Evolutionary conservation across 2,329 filamentous ascomycete genomes (phyloP), one percentile per base, ranked within the genome.

Genomic region (Microcyclospora pomicola): DNA sequence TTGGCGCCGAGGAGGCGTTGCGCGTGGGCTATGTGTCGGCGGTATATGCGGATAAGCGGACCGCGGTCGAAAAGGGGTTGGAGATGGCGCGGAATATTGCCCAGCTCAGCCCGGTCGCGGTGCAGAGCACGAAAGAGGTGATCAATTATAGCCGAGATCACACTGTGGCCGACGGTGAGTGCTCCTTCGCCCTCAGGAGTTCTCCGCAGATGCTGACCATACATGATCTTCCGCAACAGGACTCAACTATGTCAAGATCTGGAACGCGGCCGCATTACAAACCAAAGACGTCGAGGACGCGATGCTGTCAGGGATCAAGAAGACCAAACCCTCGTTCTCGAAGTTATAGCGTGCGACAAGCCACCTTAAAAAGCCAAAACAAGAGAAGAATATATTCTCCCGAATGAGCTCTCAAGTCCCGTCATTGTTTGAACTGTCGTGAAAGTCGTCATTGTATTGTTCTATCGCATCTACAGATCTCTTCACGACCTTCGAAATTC

Each of bases 201-300:
- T 7, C 7, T 7, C 19, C 7, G 4, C 19, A 24, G 7, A 4
- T 7, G 7, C 19, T 24, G 7, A 24, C 7, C 19, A 24, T 24
- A 7, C 19, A 24, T 24, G 19, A 5, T 24, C 19, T 24, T 24
- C 19, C 19, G 7, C 4, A 5, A 5, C 19, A 79, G 76, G 77
- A 34, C 62, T 96, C 57, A 74, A 75, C 41, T 95, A 94, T 60
- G 93, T 87, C 3, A 71, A 75, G 9, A 71, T 91, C 1, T 95
- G 87, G 88, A 96, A 96, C 55, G 73, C 76, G 49, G 81, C 77
- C 2, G 82, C 82, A 53, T 56, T 94, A 50, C 87, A 95, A 66
- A 82, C 83, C 6, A 66, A 68, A 37, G 88, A 96, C 66, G 71
- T 94, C 32, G 64, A 74, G 53, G 66, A 71, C 42, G 85, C 87